Evolutionary conservation across 306 rosid genomes (phyloP), one percentile per base, ranked within the genome.

Genomic region (Ammopiptanthus mongolicus): DNA sequence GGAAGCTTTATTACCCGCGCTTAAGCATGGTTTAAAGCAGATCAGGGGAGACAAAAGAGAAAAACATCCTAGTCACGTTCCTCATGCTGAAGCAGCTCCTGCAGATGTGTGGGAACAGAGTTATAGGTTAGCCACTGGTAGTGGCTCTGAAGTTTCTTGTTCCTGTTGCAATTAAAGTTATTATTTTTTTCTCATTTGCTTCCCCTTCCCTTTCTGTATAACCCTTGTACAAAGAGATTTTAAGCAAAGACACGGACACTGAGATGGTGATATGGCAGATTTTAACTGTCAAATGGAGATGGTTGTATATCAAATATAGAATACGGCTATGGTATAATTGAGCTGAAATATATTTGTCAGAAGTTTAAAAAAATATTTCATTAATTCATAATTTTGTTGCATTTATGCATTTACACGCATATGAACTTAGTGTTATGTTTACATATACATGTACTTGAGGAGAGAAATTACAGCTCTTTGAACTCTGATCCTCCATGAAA

Each of bases 11-110:
- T 77, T 94, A 80, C 98, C 97, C 0, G 90, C 89, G 75, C 98
- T 94, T 65, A 94, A 90, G 69, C 98, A 91, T 72, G 98, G 91
- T 13, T 56, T 94, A 13, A 94, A 94, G 87, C 98, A 94, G 83
- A 72, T 94, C 8, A 82, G 79, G 80, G 97, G 98, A 15, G 97
- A 88, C 81, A 91, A 94, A 84, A 88, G 88, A 84, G 98, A 90
- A 77, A 93, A 93, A 48, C 96, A 93, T 86, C 95, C 98, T 55
- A 87, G 84, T 17, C 96, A 93, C 61, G 81, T 83, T 78, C 96
- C 96, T 86, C 98, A 90, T 76, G 86, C 87, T 3, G 86, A 84
- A 66, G 87, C 91, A 15, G 76, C 84, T 10, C 81, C 91, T 10
- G 58, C 57, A 15, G 89, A 92, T 61, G 77, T 79, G 36, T 92